phyloP scores from a whole-genome alignment of 2,329 filamentous ascomycete species.

The Xylariaceae sp. region DNA sequence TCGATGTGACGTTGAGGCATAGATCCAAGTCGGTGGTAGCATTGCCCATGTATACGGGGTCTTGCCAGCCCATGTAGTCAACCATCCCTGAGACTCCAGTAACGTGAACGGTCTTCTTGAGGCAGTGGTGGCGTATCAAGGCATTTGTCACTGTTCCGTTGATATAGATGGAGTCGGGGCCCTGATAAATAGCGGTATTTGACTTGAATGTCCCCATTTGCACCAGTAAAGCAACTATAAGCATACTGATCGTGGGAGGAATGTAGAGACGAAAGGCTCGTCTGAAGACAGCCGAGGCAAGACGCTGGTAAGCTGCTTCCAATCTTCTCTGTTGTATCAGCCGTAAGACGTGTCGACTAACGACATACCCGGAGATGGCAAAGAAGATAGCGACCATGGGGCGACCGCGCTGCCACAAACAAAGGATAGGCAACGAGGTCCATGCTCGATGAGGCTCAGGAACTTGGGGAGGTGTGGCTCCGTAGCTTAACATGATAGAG shows the following conservation, averaged over 20 bases:
- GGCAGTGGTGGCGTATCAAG: constrained; percentile 26
- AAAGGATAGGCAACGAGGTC: constrained; percentile 39
- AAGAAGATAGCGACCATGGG: constrained; percentile 45
- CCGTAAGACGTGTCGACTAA: constrained; percentile 38
- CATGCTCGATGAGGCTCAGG: constrained; percentile 34
- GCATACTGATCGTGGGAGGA: constrained; percentile 41
- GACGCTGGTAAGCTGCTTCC: constrained; percentile 35
- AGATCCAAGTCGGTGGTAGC: constrained; percentile 22
- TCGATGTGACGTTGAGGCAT: constrained; percentile 31
- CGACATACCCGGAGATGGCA: constrained; percentile 42
- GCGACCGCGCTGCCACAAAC: constrained; percentile 38
- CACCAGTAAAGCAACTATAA: constrained; percentile 38
- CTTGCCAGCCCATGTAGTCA: constrained; percentile 27
- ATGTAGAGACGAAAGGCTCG: constrained; percentile 40
- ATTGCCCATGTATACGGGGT: constrained; percentile 9
- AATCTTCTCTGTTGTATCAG: constrained; percentile 36
- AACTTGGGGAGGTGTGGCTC: constrained; percentile 35
- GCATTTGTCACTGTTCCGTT: constrained; percentile 31
- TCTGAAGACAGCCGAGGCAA: constrained; percentile 38
- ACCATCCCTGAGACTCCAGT: constrained; percentile 30
- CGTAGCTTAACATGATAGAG: constrained; percentile 40
- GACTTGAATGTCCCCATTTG: constrained; percentile 38
- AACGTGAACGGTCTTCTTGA: constrained; percentile 26
- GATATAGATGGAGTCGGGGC: constrained; percentile 39
- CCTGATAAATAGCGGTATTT: constrained; percentile 36